Percentiles rank a stretch among this genome's conserved stretches.
phyloP scores from a whole-genome alignment of 345 rosid genomes.

The Eucalyptus regnans region DNA sequence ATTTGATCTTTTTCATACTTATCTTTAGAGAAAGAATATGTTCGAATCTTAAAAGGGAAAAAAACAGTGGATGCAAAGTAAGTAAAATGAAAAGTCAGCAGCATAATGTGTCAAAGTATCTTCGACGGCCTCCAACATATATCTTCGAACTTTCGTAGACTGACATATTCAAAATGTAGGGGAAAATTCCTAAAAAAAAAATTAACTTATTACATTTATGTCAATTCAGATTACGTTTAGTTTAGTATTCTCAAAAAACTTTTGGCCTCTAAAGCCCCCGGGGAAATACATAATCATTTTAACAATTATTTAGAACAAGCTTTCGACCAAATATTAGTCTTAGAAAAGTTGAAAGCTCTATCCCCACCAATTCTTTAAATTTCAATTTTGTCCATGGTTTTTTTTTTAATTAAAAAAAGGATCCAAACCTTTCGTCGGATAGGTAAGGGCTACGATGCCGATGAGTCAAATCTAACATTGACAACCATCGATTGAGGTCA shows the following conservation, averaged over 20 bases:
- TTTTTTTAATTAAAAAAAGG: too few species aligned
- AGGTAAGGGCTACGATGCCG: rapidly evolving
- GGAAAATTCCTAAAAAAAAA: neutral
- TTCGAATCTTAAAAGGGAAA: neutral
- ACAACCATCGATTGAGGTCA: rapidly evolving
- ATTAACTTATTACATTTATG: neutral
- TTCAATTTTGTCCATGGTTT: too few species aligned
- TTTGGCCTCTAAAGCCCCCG: too few species aligned
- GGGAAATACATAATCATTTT: rapidly evolving
- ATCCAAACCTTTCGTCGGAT: rapidly evolving
- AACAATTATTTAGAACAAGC: rapidly evolving
- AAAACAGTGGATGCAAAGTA: neutral
- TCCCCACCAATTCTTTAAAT: too few species aligned
- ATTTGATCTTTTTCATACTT: too few species aligned
- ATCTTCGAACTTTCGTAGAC: neutral
- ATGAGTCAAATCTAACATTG: rapidly evolving
- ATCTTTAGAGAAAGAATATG: neutral
- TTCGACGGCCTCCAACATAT: neutral
- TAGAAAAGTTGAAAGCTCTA: too few species aligned
- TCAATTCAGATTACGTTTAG: rapidly evolving
- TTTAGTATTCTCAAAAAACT: too few species aligned
- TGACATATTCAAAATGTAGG: neutral
- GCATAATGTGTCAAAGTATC: neutral
- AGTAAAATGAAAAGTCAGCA: neutral
- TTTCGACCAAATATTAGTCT: too few species aligned